phyloP scores from a whole-genome alignment of 352 stramenopile species.

The Saprolegnia parasitica region DNA sequence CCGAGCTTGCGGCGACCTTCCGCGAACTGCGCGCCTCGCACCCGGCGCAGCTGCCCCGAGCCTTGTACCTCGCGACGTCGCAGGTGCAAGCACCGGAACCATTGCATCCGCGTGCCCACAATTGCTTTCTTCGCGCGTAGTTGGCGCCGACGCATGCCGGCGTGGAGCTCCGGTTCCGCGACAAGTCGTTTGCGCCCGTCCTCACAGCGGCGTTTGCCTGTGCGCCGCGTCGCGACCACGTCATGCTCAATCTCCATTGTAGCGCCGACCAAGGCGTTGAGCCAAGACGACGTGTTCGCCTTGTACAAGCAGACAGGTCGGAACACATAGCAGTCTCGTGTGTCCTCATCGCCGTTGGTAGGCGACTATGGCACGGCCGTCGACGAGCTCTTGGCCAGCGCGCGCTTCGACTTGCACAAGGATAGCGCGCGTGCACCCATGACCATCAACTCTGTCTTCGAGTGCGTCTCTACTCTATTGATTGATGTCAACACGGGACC shows the following conservation, averaged over 20 bases:
- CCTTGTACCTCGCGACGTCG: constrained; percentile 63
- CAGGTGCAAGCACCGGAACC: constrained; percentile 39
- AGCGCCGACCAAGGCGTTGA: constrained; percentile 13
- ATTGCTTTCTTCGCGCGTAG: constrained; percentile 31
- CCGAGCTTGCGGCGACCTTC: constrained; percentile 44
- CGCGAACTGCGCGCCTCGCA: constrained; percentile 36
- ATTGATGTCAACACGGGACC: neutral
- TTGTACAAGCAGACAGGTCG: constrained; percentile 14
- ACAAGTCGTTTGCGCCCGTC: constrained; percentile 57
- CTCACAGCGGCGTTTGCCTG: constrained; percentile 31
- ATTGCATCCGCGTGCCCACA: too few relatives aligned
- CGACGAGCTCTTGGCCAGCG: constrained; percentile 41
- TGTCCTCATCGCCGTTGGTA: constrained; percentile 31
- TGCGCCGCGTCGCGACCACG: neutral
- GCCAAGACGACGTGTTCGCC: constrained; percentile 18
- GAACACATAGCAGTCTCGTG: neutral
- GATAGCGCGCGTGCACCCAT: constrained; percentile 28
- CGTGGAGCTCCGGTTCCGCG: constrained; percentile 65
- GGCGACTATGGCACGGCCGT: constrained; percentile 50
- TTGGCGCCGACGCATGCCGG: constrained; percentile 63
- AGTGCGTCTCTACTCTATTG: neutral
- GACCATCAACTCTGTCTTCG: constrained; percentile 48
- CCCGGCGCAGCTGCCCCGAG: constrained; percentile 39
- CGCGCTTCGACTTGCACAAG: constrained; percentile 12
- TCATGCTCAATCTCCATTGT: constrained; percentile 31